Percentiles rank a stretch among this genome's conserved stretches.
Conservation (phyloP, 2,329 filamentous ascomycete species). For the Penicillium sp. region DNA sequence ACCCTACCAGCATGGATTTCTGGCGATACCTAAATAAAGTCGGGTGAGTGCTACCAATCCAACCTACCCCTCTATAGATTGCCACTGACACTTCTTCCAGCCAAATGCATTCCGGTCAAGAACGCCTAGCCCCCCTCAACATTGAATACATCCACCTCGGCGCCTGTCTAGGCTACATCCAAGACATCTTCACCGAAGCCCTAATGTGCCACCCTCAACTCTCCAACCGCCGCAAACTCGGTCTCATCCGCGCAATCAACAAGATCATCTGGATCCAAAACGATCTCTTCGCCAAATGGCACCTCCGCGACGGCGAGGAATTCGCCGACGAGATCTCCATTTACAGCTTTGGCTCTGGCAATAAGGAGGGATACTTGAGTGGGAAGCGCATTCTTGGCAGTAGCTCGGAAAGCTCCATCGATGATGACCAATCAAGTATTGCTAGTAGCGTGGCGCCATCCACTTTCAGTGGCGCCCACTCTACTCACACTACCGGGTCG, state of each 20-base stretch:
- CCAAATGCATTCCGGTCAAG: slow-evolving; percentile 74
- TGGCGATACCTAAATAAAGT: slow-evolving; percentile 86
- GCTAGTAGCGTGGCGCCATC: slow-evolving; percentile 22
- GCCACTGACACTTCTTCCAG: background rate
- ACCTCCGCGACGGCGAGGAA: slow-evolving; percentile 69
- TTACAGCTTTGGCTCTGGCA: slow-evolving; percentile 50
- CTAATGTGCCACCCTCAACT: slow-evolving; percentile 71
- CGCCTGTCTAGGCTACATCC: slow-evolving; percentile 70
- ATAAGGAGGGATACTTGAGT: slow-evolving; percentile 61
- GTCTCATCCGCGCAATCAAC: slow-evolving; percentile 70
- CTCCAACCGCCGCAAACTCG: slow-evolving; percentile 67
- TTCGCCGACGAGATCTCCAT: slow-evolving; percentile 47
- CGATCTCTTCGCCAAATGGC: slow-evolving; percentile 82
- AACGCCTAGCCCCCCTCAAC: slow-evolving; percentile 69
- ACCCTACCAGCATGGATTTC: slow-evolving; percentile 73
- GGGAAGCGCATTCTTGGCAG: slow-evolving; percentile 57
- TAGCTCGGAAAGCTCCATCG: slow-evolving; percentile 28
- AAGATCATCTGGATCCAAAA: slow-evolving; percentile 90
- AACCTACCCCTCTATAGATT: background rate
- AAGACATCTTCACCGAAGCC: slow-evolving; percentile 75
- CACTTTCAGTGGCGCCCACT: slow-evolving; percentile 12
- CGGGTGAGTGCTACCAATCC: slow-evolving; percentile 52
- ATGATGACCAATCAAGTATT: slow-evolving; percentile 34
- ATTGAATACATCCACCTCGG: slow-evolving; percentile 81
- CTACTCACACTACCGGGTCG: slow-evolving; percentile 2